Base-by-base conservation (phyloP, 1,284 basidiomycete species). In the Ceratobasidium sp. region DNA sequence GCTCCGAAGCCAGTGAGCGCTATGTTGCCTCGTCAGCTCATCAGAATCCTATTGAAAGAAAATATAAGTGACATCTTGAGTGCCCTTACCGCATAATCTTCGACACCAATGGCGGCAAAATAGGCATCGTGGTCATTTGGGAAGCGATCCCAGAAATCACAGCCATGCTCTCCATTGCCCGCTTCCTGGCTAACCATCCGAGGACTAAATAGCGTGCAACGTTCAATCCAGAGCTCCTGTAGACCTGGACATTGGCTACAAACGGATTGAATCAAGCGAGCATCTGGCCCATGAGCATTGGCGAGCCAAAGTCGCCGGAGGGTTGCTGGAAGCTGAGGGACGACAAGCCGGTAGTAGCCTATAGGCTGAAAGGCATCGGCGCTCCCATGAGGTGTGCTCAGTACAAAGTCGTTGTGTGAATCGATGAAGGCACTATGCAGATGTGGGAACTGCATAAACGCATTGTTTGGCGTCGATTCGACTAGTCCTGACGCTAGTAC, bases 91-190 rank as follows among this genome's bases (percentile, higher is more conserved):
- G 71, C 59, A 44, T 74, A 74, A 1, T 74, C 71, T 23, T 52
- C 28, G 2, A 65, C 71, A 1, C 71, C 71, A n/a, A 74, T 28
- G 12, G 71, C 42, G 13, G 71, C 71, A 54, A 74, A 74, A 33
- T 74, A 74, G 3, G 71, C 71, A 33, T 74, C 71, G 23, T 74
- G 71, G 44, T 74, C 71, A 40, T 65, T 74, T 40, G 71, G 71
- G 33, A 74, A 74, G 12, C 52, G 26, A 10, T 26, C 20, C 71
- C 71, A 74, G 26, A 74, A 74, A 54, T 26, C 33, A 26, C 71
- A 74, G 46, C 28, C 23, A 28, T 67, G 40, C n/a, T 23, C 28
- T 28, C n/a, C 44, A 12, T n/a, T 26, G 20, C 10, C 46, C 23
- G 9, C 48, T 26, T 23, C 13, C 0, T 20, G 20, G n/a, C 12